Percentiles rank a stretch among this genome's conserved stretches.
Evolutionary conservation across 1,139 yeast genomes (phyloP).

Genomic region (Diutina catenulata): DNA sequence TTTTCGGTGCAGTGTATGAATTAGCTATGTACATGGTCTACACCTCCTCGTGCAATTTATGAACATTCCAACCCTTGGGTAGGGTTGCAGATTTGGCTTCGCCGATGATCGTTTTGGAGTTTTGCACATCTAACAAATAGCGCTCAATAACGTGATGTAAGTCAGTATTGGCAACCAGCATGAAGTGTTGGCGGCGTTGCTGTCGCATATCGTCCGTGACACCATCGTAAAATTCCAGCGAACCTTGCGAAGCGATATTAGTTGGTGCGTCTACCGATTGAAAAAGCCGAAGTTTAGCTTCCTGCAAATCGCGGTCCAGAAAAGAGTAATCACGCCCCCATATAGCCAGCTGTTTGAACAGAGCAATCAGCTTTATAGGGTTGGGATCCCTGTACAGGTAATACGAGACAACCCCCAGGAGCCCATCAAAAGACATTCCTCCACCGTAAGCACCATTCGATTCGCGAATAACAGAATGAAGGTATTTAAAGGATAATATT

Average conservation of each 20-base stretch:
- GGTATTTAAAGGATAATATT: conserved; percentile 65
- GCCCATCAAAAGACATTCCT: conserved; percentile 73
- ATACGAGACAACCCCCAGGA: conserved; percentile 70
- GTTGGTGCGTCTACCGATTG: conserved; percentile 88
- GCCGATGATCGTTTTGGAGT: no score
- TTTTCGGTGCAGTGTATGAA: no score
- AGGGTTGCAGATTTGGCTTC: no score
- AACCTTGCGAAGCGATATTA: conserved; percentile 71
- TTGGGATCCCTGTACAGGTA: conserved; percentile 94
- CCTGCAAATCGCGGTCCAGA: conserved; percentile 60
- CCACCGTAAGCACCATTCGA: conserved; percentile 98
- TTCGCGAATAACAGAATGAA: conserved; percentile 86
- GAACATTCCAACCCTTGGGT: no score
- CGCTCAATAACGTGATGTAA: conserved; percentile 50
- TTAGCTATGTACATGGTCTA: no score
- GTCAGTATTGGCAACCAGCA: conserved; percentile 55
- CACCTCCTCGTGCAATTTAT: no score
- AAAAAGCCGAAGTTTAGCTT: conserved; percentile 82
- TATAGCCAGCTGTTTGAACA: conserved; percentile 39
- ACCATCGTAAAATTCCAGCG: conserved; percentile 51
- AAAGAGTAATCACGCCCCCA: background rate
- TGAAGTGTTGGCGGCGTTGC: conserved; percentile 58
- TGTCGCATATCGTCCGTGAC: conserved; percentile 76
- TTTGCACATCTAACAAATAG: no score
- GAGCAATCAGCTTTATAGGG: conserved; percentile 54